Percentiles rank a stretch among this genome's conserved stretches.
Conservation (phyloP, 108 stramenopile species). For the Parmales sp. region DNA sequence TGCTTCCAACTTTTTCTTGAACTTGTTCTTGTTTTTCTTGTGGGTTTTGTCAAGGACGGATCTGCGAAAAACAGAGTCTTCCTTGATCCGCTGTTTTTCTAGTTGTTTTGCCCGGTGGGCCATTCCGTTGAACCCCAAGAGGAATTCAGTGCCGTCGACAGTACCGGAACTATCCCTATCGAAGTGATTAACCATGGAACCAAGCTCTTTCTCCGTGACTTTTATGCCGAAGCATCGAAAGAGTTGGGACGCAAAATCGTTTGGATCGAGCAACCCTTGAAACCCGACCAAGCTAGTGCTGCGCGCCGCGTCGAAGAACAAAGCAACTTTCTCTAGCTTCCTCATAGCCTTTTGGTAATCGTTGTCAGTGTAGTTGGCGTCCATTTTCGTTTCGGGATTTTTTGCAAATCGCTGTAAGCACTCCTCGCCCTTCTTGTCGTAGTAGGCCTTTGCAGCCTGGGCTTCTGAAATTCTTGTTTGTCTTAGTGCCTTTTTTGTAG, state of each 20-base stretch:
- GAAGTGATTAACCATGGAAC: background rate
- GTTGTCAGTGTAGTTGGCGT: background rate
- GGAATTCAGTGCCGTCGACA: constrained; percentile 4
- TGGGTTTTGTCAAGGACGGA: too few species aligned
- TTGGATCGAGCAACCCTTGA: background rate
- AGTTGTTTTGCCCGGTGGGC: too few species aligned
- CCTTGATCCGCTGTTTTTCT: too few species aligned
- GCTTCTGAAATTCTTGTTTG: background rate
- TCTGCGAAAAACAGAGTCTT: too few species aligned
- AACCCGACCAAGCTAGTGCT: background rate
- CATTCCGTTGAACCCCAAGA: constrained; percentile 9
- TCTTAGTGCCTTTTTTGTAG: background rate
- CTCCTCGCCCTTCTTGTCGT: background rate
- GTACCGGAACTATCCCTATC: background rate
- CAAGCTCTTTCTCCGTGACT: background rate
- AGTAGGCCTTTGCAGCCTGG: background rate
- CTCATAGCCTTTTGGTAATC: background rate
- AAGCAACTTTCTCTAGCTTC: background rate
- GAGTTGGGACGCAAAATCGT: background rate
- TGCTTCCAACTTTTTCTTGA: too few species aligned
- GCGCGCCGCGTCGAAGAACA: background rate
- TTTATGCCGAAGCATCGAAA: background rate
- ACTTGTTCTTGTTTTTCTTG: too few species aligned
- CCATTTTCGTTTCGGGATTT: background rate
- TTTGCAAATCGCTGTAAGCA: background rate